These are phyloP conservation scores for Solanum bulbocastanum DNA, from an alignment of 257 asterid species.

Conservation along the genomic window DNA sequence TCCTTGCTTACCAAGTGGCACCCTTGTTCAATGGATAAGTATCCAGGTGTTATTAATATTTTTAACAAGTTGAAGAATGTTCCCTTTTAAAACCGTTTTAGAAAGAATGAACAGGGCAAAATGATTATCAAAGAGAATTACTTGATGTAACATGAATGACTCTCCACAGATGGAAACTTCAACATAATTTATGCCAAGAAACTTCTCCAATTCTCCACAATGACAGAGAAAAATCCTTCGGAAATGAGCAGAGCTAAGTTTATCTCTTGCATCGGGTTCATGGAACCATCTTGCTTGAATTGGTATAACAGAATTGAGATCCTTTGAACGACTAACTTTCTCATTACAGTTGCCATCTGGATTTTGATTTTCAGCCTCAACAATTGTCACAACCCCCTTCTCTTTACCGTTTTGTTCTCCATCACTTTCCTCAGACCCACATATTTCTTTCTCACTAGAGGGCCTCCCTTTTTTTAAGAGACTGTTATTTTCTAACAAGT, in stretches of 20 bases:
- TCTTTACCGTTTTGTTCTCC: slow-evolving; percentile 28
- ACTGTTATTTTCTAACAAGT: slow-evolving; percentile 11
- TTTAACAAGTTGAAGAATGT: background rate
- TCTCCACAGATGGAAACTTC: slow-evolving; percentile 85
- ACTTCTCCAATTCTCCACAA: slow-evolving; percentile 68
- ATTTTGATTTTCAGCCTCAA: slow-evolving; percentile 4
- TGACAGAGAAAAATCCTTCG: slow-evolving; percentile 65
- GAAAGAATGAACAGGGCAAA: background rate
- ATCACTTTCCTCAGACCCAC: slow-evolving; percentile 39
- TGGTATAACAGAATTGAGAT: slow-evolving; percentile 16
- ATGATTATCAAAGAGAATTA: slow-evolving; percentile 15
- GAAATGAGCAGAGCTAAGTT: slow-evolving; percentile 71
- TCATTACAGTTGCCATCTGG: slow-evolving; percentile 9
- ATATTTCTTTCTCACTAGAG: slow-evolving; percentile 17
- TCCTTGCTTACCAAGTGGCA: background rate
- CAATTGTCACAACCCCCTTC: slow-evolving; percentile 16
- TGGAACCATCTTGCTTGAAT: slow-evolving; percentile 73
- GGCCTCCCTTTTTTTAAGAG: slow-evolving; percentile 12
- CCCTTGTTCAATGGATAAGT: background rate
- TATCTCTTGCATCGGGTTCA: slow-evolving; percentile 78
- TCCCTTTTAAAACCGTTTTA: background rate
- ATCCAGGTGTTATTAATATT: background rate
- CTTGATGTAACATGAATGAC: slow-evolving; percentile 98
- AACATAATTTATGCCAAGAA: slow-evolving; percentile 45
- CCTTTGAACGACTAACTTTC: slow-evolving; percentile 16